phyloP scores from a whole-genome alignment of 2,329 filamentous ascomycete species.

The Claviceps digitariae region DNA sequence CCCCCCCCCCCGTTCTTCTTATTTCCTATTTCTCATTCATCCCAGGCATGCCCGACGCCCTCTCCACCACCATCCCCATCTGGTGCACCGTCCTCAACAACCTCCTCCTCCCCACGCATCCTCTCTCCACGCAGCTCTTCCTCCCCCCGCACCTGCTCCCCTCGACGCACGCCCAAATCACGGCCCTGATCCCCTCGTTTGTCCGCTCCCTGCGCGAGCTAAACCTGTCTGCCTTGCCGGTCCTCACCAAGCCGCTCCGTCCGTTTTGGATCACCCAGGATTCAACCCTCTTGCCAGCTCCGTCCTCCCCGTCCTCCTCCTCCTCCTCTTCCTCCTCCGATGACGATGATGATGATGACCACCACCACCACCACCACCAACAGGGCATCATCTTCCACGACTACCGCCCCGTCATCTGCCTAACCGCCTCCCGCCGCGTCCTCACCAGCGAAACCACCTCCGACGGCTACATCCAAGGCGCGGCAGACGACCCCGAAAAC shows the following conservation, averaged over 20 bases:
- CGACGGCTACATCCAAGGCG: constrained; percentile 74
- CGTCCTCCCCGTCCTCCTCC: constrained; percentile 5
- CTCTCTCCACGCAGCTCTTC: constrained; percentile 39
- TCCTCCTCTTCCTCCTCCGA: constrained; percentile 5
- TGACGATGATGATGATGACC: neutral
- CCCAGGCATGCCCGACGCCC: constrained; percentile 75
- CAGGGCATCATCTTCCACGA: constrained; percentile 31
- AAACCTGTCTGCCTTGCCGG: constrained; percentile 38
- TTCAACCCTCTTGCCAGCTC: constrained; percentile 27
- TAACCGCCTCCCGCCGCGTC: constrained; percentile 67
- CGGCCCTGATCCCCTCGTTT: constrained; percentile 43
- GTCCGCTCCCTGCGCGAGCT: constrained; percentile 39
- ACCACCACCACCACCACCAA: neutral
- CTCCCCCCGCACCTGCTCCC: constrained; percentile 63
- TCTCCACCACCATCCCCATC: constrained; percentile 86
- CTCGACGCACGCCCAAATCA: constrained; percentile 64
- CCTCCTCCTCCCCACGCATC: constrained; percentile 52
- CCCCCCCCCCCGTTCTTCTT: too few relatives aligned
- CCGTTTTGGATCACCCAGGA: constrained; percentile 71
- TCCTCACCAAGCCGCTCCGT: constrained; percentile 57
- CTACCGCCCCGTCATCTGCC: constrained; percentile 66
- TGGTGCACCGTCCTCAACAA: constrained; percentile 85
- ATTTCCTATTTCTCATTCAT: too few relatives aligned
- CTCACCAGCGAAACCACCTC: constrained; percentile 50
- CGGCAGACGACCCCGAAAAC: constrained; percentile 86